Percentiles rank a stretch among this genome's conserved stretches.
Conservation (phyloP, 768 basidiomycete genomes). For the Auricularia sp. region DNA sequence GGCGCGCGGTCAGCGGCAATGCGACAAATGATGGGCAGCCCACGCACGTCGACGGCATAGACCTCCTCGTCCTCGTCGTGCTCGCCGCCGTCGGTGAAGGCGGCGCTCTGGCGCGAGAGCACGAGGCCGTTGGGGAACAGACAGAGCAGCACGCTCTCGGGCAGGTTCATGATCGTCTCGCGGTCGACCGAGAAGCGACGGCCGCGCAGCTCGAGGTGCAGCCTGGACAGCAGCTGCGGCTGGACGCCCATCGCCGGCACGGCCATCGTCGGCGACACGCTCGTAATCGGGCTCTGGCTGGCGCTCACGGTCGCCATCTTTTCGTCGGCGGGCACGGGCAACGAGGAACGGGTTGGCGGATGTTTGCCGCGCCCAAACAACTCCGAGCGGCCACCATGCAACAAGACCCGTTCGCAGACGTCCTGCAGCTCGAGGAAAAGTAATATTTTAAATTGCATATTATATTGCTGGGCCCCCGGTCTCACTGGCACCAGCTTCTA, state of each 20-base stretch:
- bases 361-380: neutral
- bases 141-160: slow-evolving; percentile 92
- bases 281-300: slow-evolving; percentile 31
- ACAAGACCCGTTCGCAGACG: neutral
- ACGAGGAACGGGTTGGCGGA: neutral
- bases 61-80: slow-evolving; percentile 84
- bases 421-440: neutral
- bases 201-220: slow-evolving; percentile 88
- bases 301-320: neutral
- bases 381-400: neutral
- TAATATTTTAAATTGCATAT: neutral
- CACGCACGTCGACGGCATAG: slow-evolving; percentile 89
- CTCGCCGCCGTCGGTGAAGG: slow-evolving; percentile 60
- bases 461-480: neutral
- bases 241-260: slow-evolving; percentile 59
- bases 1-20: neutral
- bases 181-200: slow-evolving; percentile 88
- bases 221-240: slow-evolving; percentile 77
- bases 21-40: neutral
- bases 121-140: slow-evolving; percentile 97
- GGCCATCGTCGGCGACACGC: slow-evolving; percentile 34
- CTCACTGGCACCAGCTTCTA: slow-evolving; percentile 50
- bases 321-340: neutral
- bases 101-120: slow-evolving; percentile 74
- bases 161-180: slow-evolving; percentile 96